Conservation (phyloP, 345 rosid genomes). For the Anacardium occidentale region DNA sequence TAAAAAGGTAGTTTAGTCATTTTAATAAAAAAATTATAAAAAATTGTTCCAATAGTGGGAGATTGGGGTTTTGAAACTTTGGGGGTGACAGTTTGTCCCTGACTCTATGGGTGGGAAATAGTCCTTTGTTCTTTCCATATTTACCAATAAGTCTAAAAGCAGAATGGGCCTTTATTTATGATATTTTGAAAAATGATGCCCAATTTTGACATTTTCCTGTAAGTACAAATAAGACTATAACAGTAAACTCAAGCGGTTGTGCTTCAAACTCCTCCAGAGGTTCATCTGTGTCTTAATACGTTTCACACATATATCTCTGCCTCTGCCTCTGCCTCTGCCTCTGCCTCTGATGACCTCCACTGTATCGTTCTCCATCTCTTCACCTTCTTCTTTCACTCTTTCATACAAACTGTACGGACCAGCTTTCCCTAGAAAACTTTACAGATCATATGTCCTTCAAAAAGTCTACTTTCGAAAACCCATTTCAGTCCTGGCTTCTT, state of each 20-base stretch:
- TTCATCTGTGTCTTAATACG: not conserved
- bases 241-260: not conserved
- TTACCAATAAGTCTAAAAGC: no score
- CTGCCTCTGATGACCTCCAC: constrained; percentile 39
- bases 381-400: constrained; percentile 35
- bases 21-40: no score
- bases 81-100: no score
- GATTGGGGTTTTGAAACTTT: no score
- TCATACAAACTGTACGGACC: constrained; percentile 36
- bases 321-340: not conserved
- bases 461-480: constrained; percentile 34
- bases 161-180: no score
- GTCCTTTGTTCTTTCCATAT: no score
- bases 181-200: not conserved
- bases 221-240: not conserved
- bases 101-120: no score
- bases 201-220: not conserved
- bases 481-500: constrained; percentile 59
- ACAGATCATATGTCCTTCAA: constrained; percentile 28
- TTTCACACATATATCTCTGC: not conserved
- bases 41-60: no score
- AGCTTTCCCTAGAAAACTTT: constrained; percentile 23
- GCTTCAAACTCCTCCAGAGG: no score
- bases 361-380: constrained; percentile 40
- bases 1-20: no score